Conservation (phyloP, 73 alveolate species). For the Paramecium sonneborni region DNA sequence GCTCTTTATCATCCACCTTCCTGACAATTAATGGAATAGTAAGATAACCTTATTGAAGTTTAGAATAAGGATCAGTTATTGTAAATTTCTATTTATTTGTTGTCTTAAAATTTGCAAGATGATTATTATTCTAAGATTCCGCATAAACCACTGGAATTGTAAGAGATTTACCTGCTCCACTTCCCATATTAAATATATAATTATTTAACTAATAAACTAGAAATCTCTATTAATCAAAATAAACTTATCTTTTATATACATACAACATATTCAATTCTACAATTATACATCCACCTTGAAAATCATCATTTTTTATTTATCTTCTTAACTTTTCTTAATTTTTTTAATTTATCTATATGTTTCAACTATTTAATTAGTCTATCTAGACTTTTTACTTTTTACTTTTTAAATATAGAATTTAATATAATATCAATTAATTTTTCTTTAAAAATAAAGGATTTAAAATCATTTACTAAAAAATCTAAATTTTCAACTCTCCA, state of each 20-base stretch:
- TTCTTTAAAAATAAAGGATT: neutral
- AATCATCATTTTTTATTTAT: no score
- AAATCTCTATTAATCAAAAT: neutral
- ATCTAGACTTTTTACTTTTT: no score
- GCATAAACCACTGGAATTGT: constrained; percentile 28
- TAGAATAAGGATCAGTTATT: neutral
- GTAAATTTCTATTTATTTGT: neutral
- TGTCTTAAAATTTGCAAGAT: neutral
- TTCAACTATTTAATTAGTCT: no score
- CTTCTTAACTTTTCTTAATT: no score
- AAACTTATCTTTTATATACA: no score
- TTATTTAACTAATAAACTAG: neutral
- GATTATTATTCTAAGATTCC: neutral
- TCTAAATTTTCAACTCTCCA: constrained; percentile 38
- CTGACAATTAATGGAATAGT: neutral
- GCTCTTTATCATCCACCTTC: neutral
- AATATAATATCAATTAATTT: no score
- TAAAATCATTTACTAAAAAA: neutral
- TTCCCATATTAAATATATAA: constrained; percentile 5
- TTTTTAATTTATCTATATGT: no score
- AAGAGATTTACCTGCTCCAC: constrained; percentile 9
- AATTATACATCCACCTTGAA: no score
- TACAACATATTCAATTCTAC: no score
- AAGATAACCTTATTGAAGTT: neutral
- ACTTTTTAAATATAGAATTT: no score